Percentiles rank a stretch among this genome's conserved stretches.
These are phyloP conservation scores for Dictyophora rubrovolvata DNA, from an alignment of 768 basidiomycete genomes.

Conservation along the genomic window DNA sequence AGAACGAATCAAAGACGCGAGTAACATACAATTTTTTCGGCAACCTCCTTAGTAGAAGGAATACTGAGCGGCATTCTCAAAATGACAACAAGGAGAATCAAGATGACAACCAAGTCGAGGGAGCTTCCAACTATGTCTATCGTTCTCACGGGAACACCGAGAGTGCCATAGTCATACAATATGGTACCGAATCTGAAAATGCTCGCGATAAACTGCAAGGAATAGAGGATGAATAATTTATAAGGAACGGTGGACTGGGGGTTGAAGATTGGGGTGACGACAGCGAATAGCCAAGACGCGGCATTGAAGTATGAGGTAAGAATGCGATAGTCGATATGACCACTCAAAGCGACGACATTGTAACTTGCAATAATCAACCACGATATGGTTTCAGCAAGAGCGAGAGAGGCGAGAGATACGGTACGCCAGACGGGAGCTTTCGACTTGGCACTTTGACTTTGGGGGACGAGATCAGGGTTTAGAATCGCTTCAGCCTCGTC, in stretches of 20 bases:
- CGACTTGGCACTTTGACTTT: neutral
- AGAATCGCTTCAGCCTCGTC: slow-evolving; percentile 13
- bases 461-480: neutral
- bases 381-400: slow-evolving; percentile 43
- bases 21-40: slow-evolving; percentile 50
- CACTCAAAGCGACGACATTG: slow-evolving; percentile 21
- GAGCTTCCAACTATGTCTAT: slow-evolving; percentile 18
- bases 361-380: slow-evolving; percentile 59
- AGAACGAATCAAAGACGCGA: neutral
- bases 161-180: slow-evolving; percentile 39
- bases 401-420: slow-evolving; percentile 42
- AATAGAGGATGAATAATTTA: slow-evolving; percentile 53
- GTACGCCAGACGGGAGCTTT: slow-evolving; percentile 49
- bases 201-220: slow-evolving; percentile 35
- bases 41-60: slow-evolving; percentile 43
- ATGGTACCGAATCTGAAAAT: slow-evolving; percentile 43
- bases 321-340: slow-evolving; percentile 22
- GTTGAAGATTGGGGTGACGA: slow-evolving; percentile 40
- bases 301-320: slow-evolving; percentile 39
- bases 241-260: slow-evolving; percentile 49
- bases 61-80: slow-evolving; percentile 56
- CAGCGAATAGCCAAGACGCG: slow-evolving; percentile 56
- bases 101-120: slow-evolving; percentile 35
- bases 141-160: slow-evolving; percentile 31
- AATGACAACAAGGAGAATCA: slow-evolving; percentile 35